Evolutionary conservation across 1,284 basidiomycete genomes (phyloP), one percentile per base, ranked within the genome.

Genomic region (Malassezia furfur): DNA sequence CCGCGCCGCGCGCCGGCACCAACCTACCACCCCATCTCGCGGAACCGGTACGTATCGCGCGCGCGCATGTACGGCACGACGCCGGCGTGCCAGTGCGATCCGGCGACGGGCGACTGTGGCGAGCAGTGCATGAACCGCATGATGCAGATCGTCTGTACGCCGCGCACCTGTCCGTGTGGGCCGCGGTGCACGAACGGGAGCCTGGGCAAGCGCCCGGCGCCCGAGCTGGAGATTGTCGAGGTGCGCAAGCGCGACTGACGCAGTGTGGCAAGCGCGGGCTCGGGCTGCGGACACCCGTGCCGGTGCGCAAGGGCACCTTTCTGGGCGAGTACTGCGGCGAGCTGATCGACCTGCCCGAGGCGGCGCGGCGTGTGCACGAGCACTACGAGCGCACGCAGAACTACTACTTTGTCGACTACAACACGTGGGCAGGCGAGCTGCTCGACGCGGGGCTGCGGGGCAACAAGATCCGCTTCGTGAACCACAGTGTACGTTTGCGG

Each of bases 321-420:
- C 60, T 72, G 45, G 68, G 65, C 50, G 68, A 72, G 54, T 72
- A 72, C 41, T 64, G 70, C 22, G 70, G 70, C 34, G 70, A 72
- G 47, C 63, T 72, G 15, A 68, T 72, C 58, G 49, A 68, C 31
- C 48, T 66, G 8, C 37, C 47, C 21, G 67, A 72, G 52, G 61
- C 60, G 3, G 52, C 51, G n/a, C 63, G 67, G 39, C 59, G 70
- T 25, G 62, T 63, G 22, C 62, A 40, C 12, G 62, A 65, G 28
- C 48, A 59, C 43, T 72, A 72, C 57, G 62, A 62, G 43, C 55
- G 60, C 3, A 62, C 57, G 3, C 66, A 67, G 37, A 68, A 70
- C 49, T 72, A 50, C 40, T 72, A 72, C 57, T 51, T 69, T 43
- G 49, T 72, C 40, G 67, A 68, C 35, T 72, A 70, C 56, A 66